These are phyloP conservation scores for Plasmodium knowlesi DNA, from an alignment of 169 alveolate species.

Conservation along the genomic window DNA sequence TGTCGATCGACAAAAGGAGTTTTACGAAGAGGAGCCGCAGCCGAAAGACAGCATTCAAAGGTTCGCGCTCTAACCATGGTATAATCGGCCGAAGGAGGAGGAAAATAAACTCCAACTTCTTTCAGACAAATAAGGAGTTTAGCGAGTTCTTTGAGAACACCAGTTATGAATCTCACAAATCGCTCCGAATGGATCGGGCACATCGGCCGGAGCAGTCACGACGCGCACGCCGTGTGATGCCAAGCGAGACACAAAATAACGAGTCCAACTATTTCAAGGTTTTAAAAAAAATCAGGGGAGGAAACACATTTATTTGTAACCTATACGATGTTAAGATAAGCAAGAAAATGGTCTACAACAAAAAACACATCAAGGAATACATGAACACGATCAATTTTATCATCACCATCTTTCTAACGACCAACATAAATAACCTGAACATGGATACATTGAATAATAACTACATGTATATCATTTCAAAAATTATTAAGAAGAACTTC, in stretches of 20 bases:
- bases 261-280: slow-evolving; percentile 32
- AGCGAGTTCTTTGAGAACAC: slow-evolving; percentile 11
- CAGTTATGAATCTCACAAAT: background rate
- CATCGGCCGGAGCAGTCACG: background rate
- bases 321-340: slow-evolving; percentile 29
- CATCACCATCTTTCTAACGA: slow-evolving; percentile 21
- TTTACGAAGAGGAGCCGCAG: background rate
- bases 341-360: background rate
- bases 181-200: background rate
- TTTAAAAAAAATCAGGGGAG: slow-evolving; percentile 31
- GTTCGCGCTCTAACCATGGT: background rate
- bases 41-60: background rate
- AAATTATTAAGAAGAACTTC: slow-evolving; percentile 45
- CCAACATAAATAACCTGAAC: slow-evolving; percentile 46
- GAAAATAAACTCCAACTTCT: slow-evolving; percentile 9
- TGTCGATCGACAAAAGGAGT: background rate
- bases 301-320: slow-evolving; percentile 49
- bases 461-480: slow-evolving; percentile 39
- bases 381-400: slow-evolving; percentile 33
- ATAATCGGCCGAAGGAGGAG: background rate
- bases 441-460: slow-evolving; percentile 39
- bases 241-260: slow-evolving; percentile 16
- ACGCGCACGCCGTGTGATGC: background rate
- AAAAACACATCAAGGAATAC: slow-evolving; percentile 42
- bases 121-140: background rate